Conservation (phyloP, 2,329 filamentous ascomycete genomes). For the Microcyclospora tardicrescens region DNA sequence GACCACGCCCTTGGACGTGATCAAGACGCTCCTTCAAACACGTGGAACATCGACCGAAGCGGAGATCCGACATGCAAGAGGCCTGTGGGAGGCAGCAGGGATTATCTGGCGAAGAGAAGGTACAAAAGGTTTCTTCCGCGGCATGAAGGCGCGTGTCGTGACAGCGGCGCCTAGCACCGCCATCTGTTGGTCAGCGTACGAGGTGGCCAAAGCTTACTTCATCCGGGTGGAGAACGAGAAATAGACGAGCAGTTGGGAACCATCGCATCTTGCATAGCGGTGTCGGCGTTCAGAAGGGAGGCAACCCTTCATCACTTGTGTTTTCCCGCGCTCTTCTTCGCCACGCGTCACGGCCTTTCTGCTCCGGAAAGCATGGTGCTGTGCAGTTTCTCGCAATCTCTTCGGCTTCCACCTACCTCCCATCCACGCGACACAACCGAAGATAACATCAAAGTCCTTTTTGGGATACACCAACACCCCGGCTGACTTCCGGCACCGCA, state of each 20-base stretch:
- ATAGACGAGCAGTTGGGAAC: slow-evolving; percentile 1
- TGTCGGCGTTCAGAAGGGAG: too few relatives aligned
- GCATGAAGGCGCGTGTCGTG: slow-evolving; percentile 77
- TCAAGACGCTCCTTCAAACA: slow-evolving; percentile 95
- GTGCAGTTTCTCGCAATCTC: too few relatives aligned
- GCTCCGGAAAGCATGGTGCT: too few relatives aligned
- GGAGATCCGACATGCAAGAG: slow-evolving; percentile 74
- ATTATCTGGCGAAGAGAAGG: slow-evolving; percentile 79
- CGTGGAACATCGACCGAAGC: slow-evolving; percentile 68
- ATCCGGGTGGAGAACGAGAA: slow-evolving; percentile 29
- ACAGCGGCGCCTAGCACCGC: slow-evolving; percentile 98
- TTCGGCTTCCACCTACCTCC: too few relatives aligned
- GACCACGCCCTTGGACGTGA: slow-evolving; percentile 93
- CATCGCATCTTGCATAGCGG: too few relatives aligned
- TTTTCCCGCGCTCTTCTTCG: too few relatives aligned
- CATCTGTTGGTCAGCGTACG: slow-evolving; percentile 87
- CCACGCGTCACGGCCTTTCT: too few relatives aligned
- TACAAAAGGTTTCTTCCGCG: slow-evolving; percentile 79
- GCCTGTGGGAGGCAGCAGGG: slow-evolving; percentile 63
- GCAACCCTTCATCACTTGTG: too few relatives aligned
- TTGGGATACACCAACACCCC: too few relatives aligned
- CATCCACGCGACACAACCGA: too few relatives aligned
- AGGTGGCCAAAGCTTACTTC: slow-evolving; percentile 57
- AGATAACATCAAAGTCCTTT: too few relatives aligned
- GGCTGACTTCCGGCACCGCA: too few relatives aligned